These are phyloP conservation scores for Aspergillus kassunensis DNA, from an alignment of 495 filamentous ascomycete species.

Conservation along the genomic window DNA sequence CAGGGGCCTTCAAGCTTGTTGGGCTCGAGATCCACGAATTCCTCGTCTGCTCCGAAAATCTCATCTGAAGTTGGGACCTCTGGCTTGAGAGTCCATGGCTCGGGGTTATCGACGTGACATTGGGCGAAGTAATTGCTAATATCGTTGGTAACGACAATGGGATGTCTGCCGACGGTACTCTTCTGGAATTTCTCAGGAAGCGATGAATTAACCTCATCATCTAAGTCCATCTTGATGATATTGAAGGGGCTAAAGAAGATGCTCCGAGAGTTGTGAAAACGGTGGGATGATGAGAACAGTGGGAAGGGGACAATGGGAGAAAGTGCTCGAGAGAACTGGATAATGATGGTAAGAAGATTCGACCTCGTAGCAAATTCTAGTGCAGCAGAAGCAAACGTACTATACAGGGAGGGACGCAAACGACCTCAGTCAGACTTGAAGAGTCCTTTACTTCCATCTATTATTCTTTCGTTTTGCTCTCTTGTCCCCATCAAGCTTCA, in stretches of 20 bases:
- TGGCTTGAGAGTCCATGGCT: constrained; percentile 39
- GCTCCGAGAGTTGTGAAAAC: too few species aligned
- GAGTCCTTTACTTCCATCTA: too few species aligned
- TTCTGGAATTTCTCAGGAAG: background rate
- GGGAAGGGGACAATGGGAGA: background rate
- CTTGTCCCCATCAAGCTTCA: too few species aligned
- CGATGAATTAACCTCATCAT: background rate
- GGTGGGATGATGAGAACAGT: too few species aligned
- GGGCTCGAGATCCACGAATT: constrained; percentile 25
- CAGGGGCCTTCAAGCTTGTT: constrained; percentile 44
- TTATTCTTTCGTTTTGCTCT: too few species aligned
- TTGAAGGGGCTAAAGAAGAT: background rate
- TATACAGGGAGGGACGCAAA: background rate
- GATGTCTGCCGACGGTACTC: background rate
- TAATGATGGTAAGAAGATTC: background rate
- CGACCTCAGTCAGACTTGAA: background rate
- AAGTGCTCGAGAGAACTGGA: background rate
- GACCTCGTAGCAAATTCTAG: background rate
- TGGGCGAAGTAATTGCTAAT: constrained; percentile 37
- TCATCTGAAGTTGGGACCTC: constrained; percentile 45
- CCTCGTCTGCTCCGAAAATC: constrained; percentile 32
- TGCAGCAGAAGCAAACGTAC: background rate
- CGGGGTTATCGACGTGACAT: constrained; percentile 6
- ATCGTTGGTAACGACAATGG: constrained; percentile 15
- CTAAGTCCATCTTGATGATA: background rate